A percentile compares a stretch with the other conserved stretches of the same genome.
Conservation (phyloP, 176 grass and related monocot genomes). For the Rhynchospora breviuscula region DNA sequence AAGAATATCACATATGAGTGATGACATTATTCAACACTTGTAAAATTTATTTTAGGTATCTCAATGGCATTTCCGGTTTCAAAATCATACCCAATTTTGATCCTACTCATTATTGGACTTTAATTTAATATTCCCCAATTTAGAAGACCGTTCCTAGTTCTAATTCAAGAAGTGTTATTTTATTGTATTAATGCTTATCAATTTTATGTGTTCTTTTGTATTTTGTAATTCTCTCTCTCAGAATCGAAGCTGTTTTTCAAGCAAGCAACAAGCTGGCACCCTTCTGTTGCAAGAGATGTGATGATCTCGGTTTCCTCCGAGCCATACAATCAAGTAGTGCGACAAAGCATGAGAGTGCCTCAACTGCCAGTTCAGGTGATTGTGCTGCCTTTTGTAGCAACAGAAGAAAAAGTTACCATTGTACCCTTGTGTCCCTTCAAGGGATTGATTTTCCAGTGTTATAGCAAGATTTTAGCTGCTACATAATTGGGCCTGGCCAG, state of each 20-base stretch:
- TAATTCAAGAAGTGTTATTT: background rate
- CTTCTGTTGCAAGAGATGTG: conserved; percentile 74
- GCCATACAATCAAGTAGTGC: conserved; percentile 44
- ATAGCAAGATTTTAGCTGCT: background rate
- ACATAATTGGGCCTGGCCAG: background rate
- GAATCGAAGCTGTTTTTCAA: conserved; percentile 98
- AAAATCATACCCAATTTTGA: background rate
- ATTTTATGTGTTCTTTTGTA: conserved; percentile 25
- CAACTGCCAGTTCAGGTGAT: conserved; percentile 89
- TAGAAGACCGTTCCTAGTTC: background rate
- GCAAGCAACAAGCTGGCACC: conserved; percentile 75
- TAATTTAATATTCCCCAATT: background rate
- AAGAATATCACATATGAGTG: background rate
- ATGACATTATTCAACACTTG: conserved; percentile 3
- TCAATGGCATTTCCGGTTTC: background rate
- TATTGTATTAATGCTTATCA: background rate
- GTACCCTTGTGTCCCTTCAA: background rate
- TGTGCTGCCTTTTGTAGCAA: background rate
- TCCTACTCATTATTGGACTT: background rate
- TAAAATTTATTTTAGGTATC: background rate
- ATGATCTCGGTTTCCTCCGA: conserved; percentile 86
- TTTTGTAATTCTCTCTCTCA: conserved; percentile 35
- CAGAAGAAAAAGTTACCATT: background rate
- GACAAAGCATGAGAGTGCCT: conserved; percentile 50
- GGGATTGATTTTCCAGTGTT: background rate